Evolutionary conservation across 768 basidiomycete genomes (phyloP).

Genomic region (Serendipita vermifera): DNA sequence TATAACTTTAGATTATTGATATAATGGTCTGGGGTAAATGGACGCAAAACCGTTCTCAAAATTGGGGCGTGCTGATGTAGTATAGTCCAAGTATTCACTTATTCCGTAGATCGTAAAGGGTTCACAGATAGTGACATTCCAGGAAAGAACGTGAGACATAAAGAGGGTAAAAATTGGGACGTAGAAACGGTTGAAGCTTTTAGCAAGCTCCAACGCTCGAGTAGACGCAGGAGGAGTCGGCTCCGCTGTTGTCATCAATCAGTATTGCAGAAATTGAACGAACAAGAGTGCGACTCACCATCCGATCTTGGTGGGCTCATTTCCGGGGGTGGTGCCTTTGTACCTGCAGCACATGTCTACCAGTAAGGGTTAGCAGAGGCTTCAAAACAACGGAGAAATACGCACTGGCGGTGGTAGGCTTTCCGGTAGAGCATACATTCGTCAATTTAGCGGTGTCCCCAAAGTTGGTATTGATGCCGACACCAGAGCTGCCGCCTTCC

Average conservation of each 20-base stretch:
- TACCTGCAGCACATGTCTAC: constrained; percentile 2
- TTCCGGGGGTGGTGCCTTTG: constrained; percentile 6
- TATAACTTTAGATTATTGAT: too few species aligned
- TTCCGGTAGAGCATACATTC: constrained; percentile 11
- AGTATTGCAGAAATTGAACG: neutral
- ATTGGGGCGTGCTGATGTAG: too few species aligned
- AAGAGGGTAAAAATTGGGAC: too few species aligned
- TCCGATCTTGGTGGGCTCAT: neutral
- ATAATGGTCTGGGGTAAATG: too few species aligned
- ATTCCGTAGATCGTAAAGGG: too few species aligned
- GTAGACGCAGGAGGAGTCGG: constrained; percentile 1
- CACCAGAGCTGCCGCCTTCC: constrained; percentile 2
- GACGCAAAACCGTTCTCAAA: too few species aligned
- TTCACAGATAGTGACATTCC: too few species aligned
- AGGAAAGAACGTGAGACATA: too few species aligned
- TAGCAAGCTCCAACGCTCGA: constrained; percentile 1
- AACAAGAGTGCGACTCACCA: neutral
- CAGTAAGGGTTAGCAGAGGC: neutral
- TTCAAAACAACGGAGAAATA: neutral
- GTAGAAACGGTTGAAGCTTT: neutral
- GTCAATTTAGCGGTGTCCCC: constrained; percentile 9
- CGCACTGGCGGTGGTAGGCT: constrained; percentile 5
- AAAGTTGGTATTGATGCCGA: constrained; percentile 11
- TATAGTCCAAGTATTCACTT: too few species aligned
- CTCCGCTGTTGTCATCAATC: too few species aligned